These are phyloP conservation scores for Colletotrichum tanaceti DNA, from an alignment of 2,329 filamentous ascomycete genomes.

Conservation along the genomic window DNA sequence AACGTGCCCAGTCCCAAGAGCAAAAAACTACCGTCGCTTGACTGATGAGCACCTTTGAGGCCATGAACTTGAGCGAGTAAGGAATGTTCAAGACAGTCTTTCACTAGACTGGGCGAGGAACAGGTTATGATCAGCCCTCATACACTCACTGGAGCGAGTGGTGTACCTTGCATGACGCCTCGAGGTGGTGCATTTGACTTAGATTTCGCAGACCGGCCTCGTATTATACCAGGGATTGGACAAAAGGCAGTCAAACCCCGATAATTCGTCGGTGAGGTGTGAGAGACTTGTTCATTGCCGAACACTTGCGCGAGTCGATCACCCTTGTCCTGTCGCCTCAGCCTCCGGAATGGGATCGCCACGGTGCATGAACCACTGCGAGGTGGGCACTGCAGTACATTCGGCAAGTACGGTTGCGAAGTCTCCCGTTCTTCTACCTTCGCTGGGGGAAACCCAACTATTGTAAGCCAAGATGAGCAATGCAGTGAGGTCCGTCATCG, in stretches of 20 bases:
- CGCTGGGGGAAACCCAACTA: not conserved
- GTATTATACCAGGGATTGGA: constrained; percentile 12
- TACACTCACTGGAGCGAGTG: constrained; percentile 24
- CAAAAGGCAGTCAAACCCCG: constrained; percentile 1
- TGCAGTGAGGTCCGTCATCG: not conserved
- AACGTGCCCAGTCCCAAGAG: constrained; percentile 21
- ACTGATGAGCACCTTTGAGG: constrained; percentile 15
- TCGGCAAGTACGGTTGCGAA: not conserved
- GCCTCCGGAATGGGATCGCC: constrained; percentile 22
- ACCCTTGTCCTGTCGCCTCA: not conserved
- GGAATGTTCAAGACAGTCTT: constrained; percentile 29
- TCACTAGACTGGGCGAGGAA: constrained; percentile 22
- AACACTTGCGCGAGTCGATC: constrained; percentile 5
- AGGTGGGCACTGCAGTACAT: constrained; percentile 17
- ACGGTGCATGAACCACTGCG: constrained; percentile 37
- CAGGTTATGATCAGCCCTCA: constrained; percentile 32
- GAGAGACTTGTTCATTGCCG: not conserved
- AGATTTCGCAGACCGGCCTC: constrained; percentile 22
- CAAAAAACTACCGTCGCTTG: constrained; percentile 11
- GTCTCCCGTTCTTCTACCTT: not conserved
- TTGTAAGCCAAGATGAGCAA: not conserved
- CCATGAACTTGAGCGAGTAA: constrained; percentile 16
- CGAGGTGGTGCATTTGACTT: constrained; percentile 40
- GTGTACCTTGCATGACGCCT: constrained; percentile 45
- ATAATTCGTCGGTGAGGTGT: constrained; percentile 4